Percentiles rank a stretch among this genome's conserved stretches.
These are phyloP conservation scores for Geotrichum ghanense DNA, from an alignment of 805 yeast species.

Conservation along the genomic window DNA sequence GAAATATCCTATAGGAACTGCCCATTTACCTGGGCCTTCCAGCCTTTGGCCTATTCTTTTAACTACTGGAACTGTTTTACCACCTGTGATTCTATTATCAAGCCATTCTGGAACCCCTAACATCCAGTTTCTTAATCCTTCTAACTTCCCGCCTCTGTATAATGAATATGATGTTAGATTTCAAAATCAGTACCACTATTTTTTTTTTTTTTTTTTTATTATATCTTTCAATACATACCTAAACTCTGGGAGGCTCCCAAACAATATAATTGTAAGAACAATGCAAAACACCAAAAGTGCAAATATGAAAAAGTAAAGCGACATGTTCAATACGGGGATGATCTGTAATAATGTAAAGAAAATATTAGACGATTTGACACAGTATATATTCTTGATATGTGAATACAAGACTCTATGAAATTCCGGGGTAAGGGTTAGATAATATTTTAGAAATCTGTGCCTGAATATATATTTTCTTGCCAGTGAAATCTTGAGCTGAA, in stretches of 20 bases:
- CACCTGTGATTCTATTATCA: constrained; percentile 12
- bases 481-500: no score
- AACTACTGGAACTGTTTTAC: constrained; percentile 7
- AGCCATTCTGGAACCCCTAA: constrained; percentile 12
- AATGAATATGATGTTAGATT: no score
- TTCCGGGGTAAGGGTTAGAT: no score
- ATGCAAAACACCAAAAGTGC: constrained; percentile 14
- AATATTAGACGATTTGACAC: no score
- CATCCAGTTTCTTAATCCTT: constrained; percentile 14
- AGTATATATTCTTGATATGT: no score
- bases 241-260: constrained; percentile 26
- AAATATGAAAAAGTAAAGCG: not conserved
- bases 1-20: constrained; percentile 16
- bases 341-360: no score
- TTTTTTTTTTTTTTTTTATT: no score
- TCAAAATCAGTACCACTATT: not conserved
- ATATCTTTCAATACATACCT: constrained; percentile 13
- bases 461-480: no score
- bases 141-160: constrained; percentile 15
- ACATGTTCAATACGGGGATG: not conserved
- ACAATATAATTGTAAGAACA: constrained; percentile 21
- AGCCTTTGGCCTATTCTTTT: not conserved
- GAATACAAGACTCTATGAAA: no score
- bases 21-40: constrained; percentile 9
- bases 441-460: no score